phyloP scores from a whole-genome alignment of 306 rosid genomes.

The Quercus variabilis region DNA sequence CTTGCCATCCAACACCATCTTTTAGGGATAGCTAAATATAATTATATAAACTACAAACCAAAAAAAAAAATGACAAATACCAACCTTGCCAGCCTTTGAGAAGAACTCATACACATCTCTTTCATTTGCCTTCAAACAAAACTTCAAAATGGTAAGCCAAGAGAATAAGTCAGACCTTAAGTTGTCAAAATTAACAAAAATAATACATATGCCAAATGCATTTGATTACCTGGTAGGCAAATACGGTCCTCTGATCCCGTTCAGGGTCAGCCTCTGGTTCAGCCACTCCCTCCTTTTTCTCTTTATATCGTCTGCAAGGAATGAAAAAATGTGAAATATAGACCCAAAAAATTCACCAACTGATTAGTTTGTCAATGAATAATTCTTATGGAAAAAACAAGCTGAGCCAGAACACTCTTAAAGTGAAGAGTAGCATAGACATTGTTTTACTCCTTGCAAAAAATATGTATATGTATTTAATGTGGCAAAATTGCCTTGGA shows the following conservation, averaged over 20 bases:
- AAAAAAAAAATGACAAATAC: conserved; percentile 4
- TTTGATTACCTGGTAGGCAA: conserved; percentile 87
- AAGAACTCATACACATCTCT: conserved; percentile 94
- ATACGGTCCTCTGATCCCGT: conserved; percentile 97
- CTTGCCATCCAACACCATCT: neutral
- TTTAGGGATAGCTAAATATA: neutral
- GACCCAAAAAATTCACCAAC: conserved; percentile 19
- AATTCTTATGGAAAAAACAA: conserved; percentile 19
- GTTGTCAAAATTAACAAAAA: conserved; percentile 1
- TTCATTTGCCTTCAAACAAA: conserved; percentile 93
- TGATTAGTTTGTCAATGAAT: conserved; percentile 1
- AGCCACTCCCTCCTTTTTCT: conserved; percentile 74
- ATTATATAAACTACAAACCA: neutral
- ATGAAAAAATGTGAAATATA: conserved; percentile 26
- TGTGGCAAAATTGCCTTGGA: conserved; percentile 13
- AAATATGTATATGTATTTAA: conserved; percentile 24
- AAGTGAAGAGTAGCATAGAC: conserved; percentile 21
- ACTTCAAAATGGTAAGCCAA: conserved; percentile 38
- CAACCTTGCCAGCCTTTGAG: conserved; percentile 96
- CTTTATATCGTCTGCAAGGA: conserved; percentile 66
- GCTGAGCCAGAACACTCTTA: conserved; percentile 3
- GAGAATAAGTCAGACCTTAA: conserved; percentile 20
- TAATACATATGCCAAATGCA: conserved; percentile 1
- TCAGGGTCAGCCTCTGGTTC: conserved; percentile 95
- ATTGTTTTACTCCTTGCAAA: conserved; percentile 13